Conservation (phyloP, 1,284 basidiomycete species). For the Ceraceosorus guamensis region DNA sequence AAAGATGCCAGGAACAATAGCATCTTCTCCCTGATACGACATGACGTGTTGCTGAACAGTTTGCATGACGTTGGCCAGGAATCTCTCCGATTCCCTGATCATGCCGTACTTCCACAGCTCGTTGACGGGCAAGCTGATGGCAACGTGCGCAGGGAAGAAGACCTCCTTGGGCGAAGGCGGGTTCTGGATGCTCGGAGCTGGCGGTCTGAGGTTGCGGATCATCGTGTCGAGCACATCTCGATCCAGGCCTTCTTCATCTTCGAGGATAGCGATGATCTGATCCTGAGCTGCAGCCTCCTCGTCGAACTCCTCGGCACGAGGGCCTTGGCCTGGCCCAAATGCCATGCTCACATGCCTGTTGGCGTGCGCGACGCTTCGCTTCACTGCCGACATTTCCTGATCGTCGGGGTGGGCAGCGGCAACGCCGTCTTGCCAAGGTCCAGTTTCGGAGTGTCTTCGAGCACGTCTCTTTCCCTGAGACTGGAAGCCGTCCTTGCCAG, state of each 20-base stretch:
- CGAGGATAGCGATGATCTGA: constrained; percentile 87
- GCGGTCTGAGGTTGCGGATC: constrained; percentile 85
- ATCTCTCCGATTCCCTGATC: constrained; percentile 91
- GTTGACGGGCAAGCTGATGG: constrained; percentile 88
- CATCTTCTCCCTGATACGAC: constrained; percentile 84
- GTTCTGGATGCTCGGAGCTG: constrained; percentile 79
- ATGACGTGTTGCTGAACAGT: constrained; percentile 95
- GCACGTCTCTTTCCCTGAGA: constrained; percentile 49
- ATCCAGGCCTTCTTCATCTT: constrained; percentile 82
- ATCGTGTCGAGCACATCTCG: constrained; percentile 89
- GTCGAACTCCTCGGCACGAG: constrained; percentile 32
- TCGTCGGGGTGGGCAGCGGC: constrained; percentile 59
- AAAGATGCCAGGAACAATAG: constrained; percentile 92
- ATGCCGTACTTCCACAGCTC: constrained; percentile 99
- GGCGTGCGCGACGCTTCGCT: constrained; percentile 61
- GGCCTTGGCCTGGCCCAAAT: constrained; percentile 50
- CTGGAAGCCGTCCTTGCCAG: constrained; percentile 31
- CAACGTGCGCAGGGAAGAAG: constrained; percentile 94
- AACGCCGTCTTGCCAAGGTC: constrained; percentile 62
- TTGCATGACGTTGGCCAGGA: constrained; percentile 98
- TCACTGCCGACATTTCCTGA: constrained; percentile 64
- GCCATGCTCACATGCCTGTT: constrained; percentile 86
- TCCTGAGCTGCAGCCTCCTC: constrained; percentile 67
- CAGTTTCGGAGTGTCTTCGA: constrained; percentile 75
- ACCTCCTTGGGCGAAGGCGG: constrained; percentile 94